A percentile compares a stretch with the other conserved stretches of the same genome.
Conservation (phyloP, 2,329 filamentous ascomycete species). For the Kalmusia sp. region DNA sequence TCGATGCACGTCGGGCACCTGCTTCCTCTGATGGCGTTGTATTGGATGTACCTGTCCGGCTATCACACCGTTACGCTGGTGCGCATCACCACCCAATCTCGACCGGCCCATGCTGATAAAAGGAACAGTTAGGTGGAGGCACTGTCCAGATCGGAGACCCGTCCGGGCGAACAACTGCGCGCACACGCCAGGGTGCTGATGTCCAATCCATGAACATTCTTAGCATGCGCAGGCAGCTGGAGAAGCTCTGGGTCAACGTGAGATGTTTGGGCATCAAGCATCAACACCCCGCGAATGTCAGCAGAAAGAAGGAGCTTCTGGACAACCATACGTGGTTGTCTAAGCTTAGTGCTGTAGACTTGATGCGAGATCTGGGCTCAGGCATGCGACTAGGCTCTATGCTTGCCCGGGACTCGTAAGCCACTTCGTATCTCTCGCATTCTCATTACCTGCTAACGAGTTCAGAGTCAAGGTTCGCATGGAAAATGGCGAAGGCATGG, state of each 20-base stretch:
- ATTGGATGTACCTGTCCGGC: conserved; percentile 83
- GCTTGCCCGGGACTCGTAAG: conserved; percentile 86
- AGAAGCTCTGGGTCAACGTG: conserved; percentile 77
- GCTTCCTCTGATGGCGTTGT: conserved; percentile 80
- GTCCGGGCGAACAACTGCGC: conserved; percentile 69
- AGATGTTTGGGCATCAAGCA: conserved; percentile 69
- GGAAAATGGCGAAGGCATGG: conserved; percentile 89
- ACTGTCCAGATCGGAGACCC: conserved; percentile 83
- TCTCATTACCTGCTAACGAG: conserved; percentile 21
- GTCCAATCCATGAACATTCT: conserved; percentile 69
- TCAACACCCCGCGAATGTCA: conserved; percentile 68
- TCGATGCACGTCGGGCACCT: conserved; percentile 84
- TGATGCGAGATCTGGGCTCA: conserved; percentile 76
- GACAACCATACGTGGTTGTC: conserved; percentile 91
- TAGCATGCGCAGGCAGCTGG: conserved; percentile 73
- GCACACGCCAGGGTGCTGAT: conserved; percentile 60
- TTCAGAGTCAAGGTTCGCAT: conserved; percentile 79
- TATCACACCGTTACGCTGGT: conserved; percentile 70
- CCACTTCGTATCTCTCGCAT: conserved; percentile 24
- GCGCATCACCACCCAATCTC: conserved; percentile 30
- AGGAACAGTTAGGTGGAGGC: conserved; percentile 67
- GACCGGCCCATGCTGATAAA: conserved; percentile 28
- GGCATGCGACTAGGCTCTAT: conserved; percentile 82
- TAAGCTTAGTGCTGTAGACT: conserved; percentile 73
- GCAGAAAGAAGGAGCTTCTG: conserved; percentile 70